phyloP scores from a whole-genome alignment of 495 filamentous ascomycete genomes.

The Trichoderma reesei region DNA sequence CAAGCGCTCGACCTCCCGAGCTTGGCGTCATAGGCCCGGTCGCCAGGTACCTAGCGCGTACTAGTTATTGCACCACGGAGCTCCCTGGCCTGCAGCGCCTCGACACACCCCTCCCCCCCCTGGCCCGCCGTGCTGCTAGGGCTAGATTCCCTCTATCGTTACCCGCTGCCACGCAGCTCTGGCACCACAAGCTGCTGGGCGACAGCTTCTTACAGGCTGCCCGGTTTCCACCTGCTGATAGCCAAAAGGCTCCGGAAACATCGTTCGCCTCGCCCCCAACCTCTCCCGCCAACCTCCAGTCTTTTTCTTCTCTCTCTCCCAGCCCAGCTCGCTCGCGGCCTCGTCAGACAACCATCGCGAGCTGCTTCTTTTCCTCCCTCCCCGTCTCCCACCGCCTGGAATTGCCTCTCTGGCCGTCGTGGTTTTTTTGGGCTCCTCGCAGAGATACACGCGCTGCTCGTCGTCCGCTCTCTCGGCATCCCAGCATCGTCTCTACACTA shows the following conservation, averaged over 20 bases:
- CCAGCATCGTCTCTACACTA: background rate
- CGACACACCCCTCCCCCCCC: background rate
- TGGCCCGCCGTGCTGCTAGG: background rate
- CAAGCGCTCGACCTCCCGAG: background rate
- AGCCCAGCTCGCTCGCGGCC: background rate
- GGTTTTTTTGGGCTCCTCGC: background rate
- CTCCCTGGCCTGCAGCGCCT: background rate
- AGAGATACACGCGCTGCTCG: background rate
- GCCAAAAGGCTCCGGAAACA: slow-evolving; percentile 6
- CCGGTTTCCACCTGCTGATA: slow-evolving; percentile 5
- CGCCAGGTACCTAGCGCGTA: background rate
- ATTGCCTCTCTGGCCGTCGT: background rate
- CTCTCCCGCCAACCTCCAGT: slow-evolving; percentile 8
- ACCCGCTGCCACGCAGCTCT: slow-evolving; percentile 7
- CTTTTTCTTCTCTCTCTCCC: background rate
- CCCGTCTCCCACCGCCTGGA: background rate
- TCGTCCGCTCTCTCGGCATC: background rate
- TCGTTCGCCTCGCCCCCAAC: slow-evolving; percentile 3
- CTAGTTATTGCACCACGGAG: too few relatives aligned
- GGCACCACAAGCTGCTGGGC: slow-evolving; percentile 6
- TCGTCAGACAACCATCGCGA: slow-evolving; percentile 2
- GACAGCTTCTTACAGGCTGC: slow-evolving; percentile 4
- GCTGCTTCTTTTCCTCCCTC: too few relatives aligned
- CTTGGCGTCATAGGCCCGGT: background rate
- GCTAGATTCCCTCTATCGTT: background rate